Evolutionary conservation across 1,139 yeast genomes (phyloP).

Genomic region (Kurtzmaniella quercitrusa): DNA sequence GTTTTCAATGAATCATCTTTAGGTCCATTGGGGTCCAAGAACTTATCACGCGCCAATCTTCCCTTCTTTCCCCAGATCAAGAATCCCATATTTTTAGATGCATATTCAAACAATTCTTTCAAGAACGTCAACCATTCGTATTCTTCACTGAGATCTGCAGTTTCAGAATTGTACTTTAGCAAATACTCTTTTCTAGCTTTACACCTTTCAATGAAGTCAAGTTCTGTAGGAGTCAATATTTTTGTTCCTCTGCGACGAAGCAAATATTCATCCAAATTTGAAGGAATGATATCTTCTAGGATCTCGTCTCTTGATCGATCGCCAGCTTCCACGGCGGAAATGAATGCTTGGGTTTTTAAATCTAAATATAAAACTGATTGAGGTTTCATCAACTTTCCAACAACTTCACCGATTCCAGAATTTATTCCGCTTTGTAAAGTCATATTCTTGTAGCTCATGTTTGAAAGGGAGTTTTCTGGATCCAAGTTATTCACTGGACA

Average conservation of each 20-base stretch:
- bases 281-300: slow-evolving; percentile 73
- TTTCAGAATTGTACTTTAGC: slow-evolving; percentile 39
- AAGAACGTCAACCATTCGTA: slow-evolving; percentile 74
- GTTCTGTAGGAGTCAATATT: slow-evolving; percentile 60
- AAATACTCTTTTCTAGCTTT: slow-evolving; percentile 62
- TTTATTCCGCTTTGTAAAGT: slow-evolving; percentile 36
- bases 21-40: neutral
- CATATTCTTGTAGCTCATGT: slow-evolving; percentile 31
- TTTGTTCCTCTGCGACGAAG: slow-evolving; percentile 38
- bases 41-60: slow-evolving; percentile 19
- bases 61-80: slow-evolving; percentile 67
- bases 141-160: slow-evolving; percentile 44
- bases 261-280: slow-evolving; percentile 54
- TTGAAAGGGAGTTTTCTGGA: slow-evolving; percentile 37
- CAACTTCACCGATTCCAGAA: slow-evolving; percentile 35
- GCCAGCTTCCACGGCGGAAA: slow-evolving; percentile 77
- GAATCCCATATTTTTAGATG: slow-evolving; percentile 68
- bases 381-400: slow-evolving; percentile 66
- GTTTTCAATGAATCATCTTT: slow-evolving; percentile 7
- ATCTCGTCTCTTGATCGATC: slow-evolving; percentile 66
- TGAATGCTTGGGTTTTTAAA: slow-evolving; percentile 90
- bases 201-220: slow-evolving; percentile 69
- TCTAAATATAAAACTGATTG: slow-evolving; percentile 80
- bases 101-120: slow-evolving; percentile 73
- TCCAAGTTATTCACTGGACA: slow-evolving; percentile 57